Evolutionary conservation across 2,329 filamentous ascomycete genomes (phyloP), one percentile per base, ranked within the genome.

Genomic region (Aspergillus alliaceus): DNA sequence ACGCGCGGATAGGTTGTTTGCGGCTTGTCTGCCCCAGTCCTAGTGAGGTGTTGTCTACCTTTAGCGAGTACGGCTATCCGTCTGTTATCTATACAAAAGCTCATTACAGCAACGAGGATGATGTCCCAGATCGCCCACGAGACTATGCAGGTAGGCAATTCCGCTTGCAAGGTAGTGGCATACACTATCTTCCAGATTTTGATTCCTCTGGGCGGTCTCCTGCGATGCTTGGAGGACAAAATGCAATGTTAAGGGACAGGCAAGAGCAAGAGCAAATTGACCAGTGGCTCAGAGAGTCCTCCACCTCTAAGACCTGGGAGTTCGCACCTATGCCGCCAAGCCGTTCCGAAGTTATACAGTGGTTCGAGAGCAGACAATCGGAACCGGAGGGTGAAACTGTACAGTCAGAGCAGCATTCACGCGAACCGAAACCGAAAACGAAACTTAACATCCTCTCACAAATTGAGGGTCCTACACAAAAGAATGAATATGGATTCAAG

Each of bases 101-200:
- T 0, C 93, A 88, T 67, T 98, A 96, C 70, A 90, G 92, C 64
- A 82, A 90, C 27, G 91, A 96, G 59, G 82, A 81, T 51, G 95
- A 98, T 73, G 89, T 97, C 0, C 92, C 93, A 12, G 82, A 88
- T 37, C 84, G 88, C 53, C 75, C 82, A 31, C 83, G 91, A 53
- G 91, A 96, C 73, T 98, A 96, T 75, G 93, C 90, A 6, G 93
- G 93, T 3, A 86, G 87, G 64, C 90, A 96, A 65, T 97, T 96
- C 70, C 88, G 86, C 57, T 77, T 97, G 6, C 84, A 86, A 66
- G 89, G 92, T 58, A 86, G 83, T 53, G 90, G 89, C 1, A 70
- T 96, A 7, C 90, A 90, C 0, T 96, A 87, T 73, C 83, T 98
- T 2, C 90, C 92, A 0, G 79, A 84, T 0, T 98, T 98, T 63